Conservation (phyloP, 2,329 filamentous ascomycete genomes). For the Chaetomium globosum region DNA sequence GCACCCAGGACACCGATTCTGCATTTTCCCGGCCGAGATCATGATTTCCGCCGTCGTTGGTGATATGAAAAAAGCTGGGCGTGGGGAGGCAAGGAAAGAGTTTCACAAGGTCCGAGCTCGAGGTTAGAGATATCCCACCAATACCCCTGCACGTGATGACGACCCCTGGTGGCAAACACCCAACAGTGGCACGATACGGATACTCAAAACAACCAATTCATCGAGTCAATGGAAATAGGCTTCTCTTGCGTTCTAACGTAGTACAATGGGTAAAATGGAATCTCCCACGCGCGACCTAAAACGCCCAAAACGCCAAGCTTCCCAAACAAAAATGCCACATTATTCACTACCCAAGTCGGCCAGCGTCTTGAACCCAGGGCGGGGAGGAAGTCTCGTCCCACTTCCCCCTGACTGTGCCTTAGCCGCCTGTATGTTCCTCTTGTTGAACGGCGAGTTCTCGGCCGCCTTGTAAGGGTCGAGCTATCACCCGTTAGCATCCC, state of each 20-base stretch:
- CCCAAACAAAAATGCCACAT: slow-evolving; percentile 8
- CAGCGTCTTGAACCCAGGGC: slow-evolving; percentile 54
- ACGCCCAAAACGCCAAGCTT: slow-evolving; percentile 22
- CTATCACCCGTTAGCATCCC: slow-evolving; percentile 41
- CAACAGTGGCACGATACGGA: background rate
- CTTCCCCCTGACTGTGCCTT: slow-evolving; percentile 25
- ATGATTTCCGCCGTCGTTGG: slow-evolving; percentile 37
- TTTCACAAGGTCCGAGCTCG: slow-evolving; percentile 28
- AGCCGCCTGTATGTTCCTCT: slow-evolving; percentile 46
- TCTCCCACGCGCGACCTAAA: background rate
- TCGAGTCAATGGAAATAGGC: background rate
- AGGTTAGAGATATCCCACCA: background rate
- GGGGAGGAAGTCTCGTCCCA: slow-evolving; percentile 35
- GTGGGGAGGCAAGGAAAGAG: slow-evolving; percentile 16
- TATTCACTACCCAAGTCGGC: slow-evolving; percentile 49
- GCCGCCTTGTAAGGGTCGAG: slow-evolving; percentile 65
- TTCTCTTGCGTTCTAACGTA: background rate
- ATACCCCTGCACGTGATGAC: slow-evolving; percentile 25
- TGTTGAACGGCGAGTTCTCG: slow-evolving; percentile 62
- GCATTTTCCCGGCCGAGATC: slow-evolving; percentile 46
- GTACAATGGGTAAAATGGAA: background rate
- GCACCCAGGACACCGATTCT: slow-evolving; percentile 46
- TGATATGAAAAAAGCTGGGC: slow-evolving; percentile 13
- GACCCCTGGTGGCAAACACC: slow-evolving; percentile 7
- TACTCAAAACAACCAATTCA: background rate